Percentiles rank a stretch among this genome's conserved stretches.
Evolutionary conservation across 192 early-diverging fungal species (phyloP).

Genomic region (Powellomyces hirtus): DNA sequence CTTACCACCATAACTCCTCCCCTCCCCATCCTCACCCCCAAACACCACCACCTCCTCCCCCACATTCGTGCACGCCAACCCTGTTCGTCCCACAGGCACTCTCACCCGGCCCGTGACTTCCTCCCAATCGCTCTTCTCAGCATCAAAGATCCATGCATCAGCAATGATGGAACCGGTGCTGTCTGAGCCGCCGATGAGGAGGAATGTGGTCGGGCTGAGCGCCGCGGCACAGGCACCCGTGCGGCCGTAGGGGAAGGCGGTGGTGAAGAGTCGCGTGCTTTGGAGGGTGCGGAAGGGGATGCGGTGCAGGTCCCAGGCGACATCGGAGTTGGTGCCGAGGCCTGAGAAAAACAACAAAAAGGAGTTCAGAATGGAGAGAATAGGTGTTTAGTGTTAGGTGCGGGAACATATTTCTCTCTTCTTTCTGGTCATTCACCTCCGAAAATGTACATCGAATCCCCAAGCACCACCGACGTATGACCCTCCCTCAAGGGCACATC

Average conservation of each 20-base stretch:
- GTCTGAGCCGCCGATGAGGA: constrained; percentile 11
- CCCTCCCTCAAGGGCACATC: background rate
- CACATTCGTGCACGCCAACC: constrained; percentile 5
- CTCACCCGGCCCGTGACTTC: constrained; percentile 7
- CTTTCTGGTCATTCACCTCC: no score
- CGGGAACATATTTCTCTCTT: no score
- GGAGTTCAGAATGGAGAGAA: no score
- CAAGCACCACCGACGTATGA: constrained; percentile 11
- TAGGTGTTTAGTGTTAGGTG: no score
- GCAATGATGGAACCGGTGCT: background rate
- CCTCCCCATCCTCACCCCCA: constrained; percentile 7
- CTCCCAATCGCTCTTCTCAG: background rate
- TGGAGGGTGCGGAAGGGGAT: no score
- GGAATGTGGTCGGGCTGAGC: constrained; percentile 20
- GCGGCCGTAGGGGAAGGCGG: background rate
- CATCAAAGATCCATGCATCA: constrained; percentile 26
- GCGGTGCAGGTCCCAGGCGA: no score
- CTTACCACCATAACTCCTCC: background rate
- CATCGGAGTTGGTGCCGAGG: no score
- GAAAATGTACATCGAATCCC: constrained; percentile 13
- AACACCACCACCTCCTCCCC: background rate
- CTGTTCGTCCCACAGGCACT: constrained; percentile 10
- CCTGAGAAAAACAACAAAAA: no score
- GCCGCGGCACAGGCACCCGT: constrained; percentile 4
- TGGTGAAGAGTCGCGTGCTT: no score